Evolutionary conservation across 495 filamentous ascomycete species (phyloP).

Genomic region (Neurospora tetraspora): DNA sequence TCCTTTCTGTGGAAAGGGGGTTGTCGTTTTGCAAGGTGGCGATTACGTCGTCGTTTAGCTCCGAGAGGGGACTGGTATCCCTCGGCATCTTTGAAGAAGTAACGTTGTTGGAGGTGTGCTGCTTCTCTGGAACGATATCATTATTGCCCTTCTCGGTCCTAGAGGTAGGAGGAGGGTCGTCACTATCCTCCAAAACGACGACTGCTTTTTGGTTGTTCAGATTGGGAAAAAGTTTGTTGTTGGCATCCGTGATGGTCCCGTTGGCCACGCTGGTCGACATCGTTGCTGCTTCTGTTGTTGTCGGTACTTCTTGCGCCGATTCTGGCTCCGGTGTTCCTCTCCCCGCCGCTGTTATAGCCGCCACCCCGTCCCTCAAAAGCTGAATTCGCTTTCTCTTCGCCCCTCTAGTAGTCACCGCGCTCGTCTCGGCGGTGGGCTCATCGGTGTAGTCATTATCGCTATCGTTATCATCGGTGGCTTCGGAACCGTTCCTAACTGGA

Average conservation of each 20-base stretch:
- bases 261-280: background rate
- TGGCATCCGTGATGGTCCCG: background rate
- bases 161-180: background rate
- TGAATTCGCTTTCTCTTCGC: background rate
- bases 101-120: background rate
- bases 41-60: background rate
- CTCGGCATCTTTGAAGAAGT: too few species aligned
- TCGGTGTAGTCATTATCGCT: background rate
- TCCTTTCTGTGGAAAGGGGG: too few species aligned
- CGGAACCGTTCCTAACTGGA: background rate
- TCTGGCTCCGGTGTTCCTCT: background rate
- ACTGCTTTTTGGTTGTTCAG: background rate
- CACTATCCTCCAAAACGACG: background rate
- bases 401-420: background rate
- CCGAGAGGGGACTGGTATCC: background rate
- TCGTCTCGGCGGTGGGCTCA: background rate
- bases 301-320: background rate
- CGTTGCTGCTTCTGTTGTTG: background rate
- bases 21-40: too few species aligned
- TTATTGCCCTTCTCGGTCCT: too few species aligned
- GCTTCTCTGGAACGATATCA: background rate
- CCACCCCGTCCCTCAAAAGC: background rate
- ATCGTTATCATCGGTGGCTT: background rate
- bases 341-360: background rate
- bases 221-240: background rate